Evolutionary conservation across 148 eudicot species (phyloP).

Genomic region (Dianthus caryophyllus): DNA sequence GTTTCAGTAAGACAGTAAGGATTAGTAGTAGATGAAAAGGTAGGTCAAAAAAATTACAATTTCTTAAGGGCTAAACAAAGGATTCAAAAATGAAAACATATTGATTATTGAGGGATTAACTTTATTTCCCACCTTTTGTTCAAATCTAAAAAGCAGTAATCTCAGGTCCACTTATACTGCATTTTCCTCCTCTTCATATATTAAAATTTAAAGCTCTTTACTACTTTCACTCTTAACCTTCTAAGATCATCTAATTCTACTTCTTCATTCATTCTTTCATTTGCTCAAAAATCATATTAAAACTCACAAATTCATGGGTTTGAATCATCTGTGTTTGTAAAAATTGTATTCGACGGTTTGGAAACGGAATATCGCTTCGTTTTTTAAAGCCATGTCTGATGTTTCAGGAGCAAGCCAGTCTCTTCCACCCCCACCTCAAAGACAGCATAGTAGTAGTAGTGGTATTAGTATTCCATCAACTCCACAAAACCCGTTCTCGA

Average conservation of each 20-base stretch:
- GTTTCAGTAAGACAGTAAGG: no score
- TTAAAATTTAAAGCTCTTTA: slow-evolving; percentile 29
- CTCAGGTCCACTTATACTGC: slow-evolving; percentile 32
- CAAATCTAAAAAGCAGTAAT: slow-evolving; percentile 37
- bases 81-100: slow-evolving; percentile 31
- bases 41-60: slow-evolving; percentile 20
- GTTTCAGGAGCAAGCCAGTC: slow-evolving; percentile 18
- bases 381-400: slow-evolving; percentile 15
- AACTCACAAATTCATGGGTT: slow-evolving; percentile 9
- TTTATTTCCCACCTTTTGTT: slow-evolving; percentile 37
- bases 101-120: slow-evolving; percentile 12
- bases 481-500: slow-evolving; percentile 24
- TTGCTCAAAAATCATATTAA: slow-evolving; percentile 3
- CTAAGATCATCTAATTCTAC: not conserved
- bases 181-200: slow-evolving; percentile 22
- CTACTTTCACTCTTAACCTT: slow-evolving; percentile 21
- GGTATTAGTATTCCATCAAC: no score
- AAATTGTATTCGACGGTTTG: not conserved
- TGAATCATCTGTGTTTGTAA: not conserved
- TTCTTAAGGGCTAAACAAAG: slow-evolving; percentile 37
- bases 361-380: not conserved
- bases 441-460: slow-evolving; percentile 11
- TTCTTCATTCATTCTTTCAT: slow-evolving; percentile 19
- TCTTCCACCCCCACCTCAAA: slow-evolving; percentile 29
- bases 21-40: slow-evolving; percentile 13